Conservation (phyloP, 805 yeast genomes). For the Pichia pseudocactophila region DNA sequence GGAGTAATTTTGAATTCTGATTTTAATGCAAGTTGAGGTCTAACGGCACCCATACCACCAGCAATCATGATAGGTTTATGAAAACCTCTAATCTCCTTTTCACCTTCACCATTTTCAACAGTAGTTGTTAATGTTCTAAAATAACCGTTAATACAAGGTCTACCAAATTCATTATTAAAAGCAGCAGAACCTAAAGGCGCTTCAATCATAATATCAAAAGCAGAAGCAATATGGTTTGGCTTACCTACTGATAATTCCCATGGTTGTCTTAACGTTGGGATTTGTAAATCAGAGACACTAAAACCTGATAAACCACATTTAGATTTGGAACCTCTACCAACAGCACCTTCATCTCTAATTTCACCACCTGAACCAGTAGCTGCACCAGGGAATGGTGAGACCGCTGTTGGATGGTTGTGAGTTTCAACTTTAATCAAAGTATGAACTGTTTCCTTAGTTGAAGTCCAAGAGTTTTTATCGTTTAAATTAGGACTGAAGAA, state of each 20-base stretch:
- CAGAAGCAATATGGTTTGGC: conserved; percentile 87
- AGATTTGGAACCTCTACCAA: conserved; percentile 95
- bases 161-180: conserved; percentile 96
- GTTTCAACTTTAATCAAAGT: conserved; percentile 95
- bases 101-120: conserved; percentile 52
- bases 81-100: conserved; percentile 81
- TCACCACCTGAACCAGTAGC: conserved; percentile 99
- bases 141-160: conserved; percentile 95
- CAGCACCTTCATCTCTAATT: conserved; percentile 99
- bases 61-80: conserved; percentile 99
- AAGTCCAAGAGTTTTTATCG: conserved; percentile 57
- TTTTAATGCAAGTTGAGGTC: conserved; percentile 88
- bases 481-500: conserved; percentile 69
- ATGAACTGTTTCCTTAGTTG: conserved; percentile 71
- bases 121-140: conserved; percentile 89
- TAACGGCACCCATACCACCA: conserved; percentile 96
- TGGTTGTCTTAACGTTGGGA: conserved; percentile 81
- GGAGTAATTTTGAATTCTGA: conserved; percentile 75
- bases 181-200: conserved; percentile 98
- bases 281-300: conserved; percentile 80
- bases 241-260: conserved; percentile 92
- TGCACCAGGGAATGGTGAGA: conserved; percentile 98
- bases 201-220: conserved; percentile 91
- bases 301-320: conserved; percentile 95
- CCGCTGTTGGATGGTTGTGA: conserved; percentile 99